phyloP scores from a whole-genome alignment of 2,329 filamentous ascomycete species.

The Tolypocladium inflatum region DNA sequence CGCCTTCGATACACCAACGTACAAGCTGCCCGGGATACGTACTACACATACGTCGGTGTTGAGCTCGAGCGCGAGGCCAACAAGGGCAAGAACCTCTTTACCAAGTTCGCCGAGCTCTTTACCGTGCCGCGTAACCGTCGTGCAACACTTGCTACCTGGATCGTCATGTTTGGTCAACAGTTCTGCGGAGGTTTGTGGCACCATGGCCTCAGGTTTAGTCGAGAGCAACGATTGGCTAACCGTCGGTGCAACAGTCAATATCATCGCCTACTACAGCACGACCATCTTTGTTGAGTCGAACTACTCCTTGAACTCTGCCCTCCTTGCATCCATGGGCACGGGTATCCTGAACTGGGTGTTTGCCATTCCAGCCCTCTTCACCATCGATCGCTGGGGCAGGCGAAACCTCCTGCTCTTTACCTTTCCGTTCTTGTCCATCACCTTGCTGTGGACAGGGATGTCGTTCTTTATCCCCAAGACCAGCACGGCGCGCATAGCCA shows the following conservation, averaged over 20 bases:
- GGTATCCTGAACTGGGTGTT: conserved; percentile 15
- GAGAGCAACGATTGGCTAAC: neutral
- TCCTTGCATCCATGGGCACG: conserved; percentile 22
- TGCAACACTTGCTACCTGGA: conserved; percentile 7
- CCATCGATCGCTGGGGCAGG: conserved; percentile 16
- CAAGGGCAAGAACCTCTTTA: conserved; percentile 32
- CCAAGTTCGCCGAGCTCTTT: conserved; percentile 27
- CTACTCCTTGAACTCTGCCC: conserved; percentile 14
- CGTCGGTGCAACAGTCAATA: conserved; percentile 29
- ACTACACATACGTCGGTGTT: conserved; percentile 30
- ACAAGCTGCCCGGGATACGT: conserved; percentile 50
- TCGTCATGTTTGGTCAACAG: conserved; percentile 3
- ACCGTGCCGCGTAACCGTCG: conserved; percentile 24
- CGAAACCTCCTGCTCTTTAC: conserved; percentile 17
- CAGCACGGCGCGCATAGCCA: conserved; percentile 14
- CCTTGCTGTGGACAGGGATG: neutral
- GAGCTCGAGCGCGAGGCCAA: conserved; percentile 17
- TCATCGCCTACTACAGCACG: conserved; percentile 47
- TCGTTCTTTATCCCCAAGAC: conserved; percentile 12
- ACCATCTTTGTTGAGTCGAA: conserved; percentile 32
- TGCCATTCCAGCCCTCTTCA: conserved; percentile 21
- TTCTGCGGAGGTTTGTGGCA: conserved; percentile 3
- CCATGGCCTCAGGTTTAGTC: neutral
- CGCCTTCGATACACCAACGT: conserved; percentile 45
- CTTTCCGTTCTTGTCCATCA: conserved; percentile 13